Base-by-base conservation (phyloP, 176 grass and related monocot genomes). In the Ensete ventricosum region DNA sequence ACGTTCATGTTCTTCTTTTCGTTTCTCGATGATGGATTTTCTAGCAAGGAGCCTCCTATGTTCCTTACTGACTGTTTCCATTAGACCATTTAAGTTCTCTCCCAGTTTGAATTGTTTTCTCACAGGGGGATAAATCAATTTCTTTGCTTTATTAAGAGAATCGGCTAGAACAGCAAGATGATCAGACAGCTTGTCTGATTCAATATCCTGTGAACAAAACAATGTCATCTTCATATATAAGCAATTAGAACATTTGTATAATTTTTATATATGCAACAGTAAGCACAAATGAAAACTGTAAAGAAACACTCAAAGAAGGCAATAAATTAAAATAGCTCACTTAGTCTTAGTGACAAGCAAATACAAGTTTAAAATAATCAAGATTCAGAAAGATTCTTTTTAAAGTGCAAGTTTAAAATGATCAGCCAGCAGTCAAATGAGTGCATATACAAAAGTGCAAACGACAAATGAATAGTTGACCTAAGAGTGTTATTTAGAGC, bases 21-120 rank as follows among this genome's bases (percentile, higher is more conserved):
- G 88, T 59, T 94, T 99, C 85, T 99, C 95, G 73, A 99, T 99
- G 52, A 99, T 94, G 9, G 88, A 89, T 58, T 99, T 99, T 19
- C 95, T 90, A 21, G 95, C 91, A 74, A 99, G 88, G 79, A 99
- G 95, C 62, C 88, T 91, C 79, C 64, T 94, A 71, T 94, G 95
- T 74, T 99, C 95, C 79, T 84, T 99, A 67, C 89, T 91, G 55
- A 99, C 88, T 69, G 87, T 81, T 27, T 76, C 84, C 74, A 86
- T 52, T 1, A 99, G 82, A 76, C 53, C 81, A 74, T 25, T 43
- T 43, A 43, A 54, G 20, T 91, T 77, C 57, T 89, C 86, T 50
- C 74, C 86, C 12, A 83, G 82, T 53, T 89, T 91, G 12, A 81
- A 88, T 53, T 76, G 81, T 80, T 83, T 89, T 43, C 82, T 79